phyloP scores from a whole-genome alignment of 2,329 filamentous ascomycete genomes.

The Claviceps pusilla region DNA sequence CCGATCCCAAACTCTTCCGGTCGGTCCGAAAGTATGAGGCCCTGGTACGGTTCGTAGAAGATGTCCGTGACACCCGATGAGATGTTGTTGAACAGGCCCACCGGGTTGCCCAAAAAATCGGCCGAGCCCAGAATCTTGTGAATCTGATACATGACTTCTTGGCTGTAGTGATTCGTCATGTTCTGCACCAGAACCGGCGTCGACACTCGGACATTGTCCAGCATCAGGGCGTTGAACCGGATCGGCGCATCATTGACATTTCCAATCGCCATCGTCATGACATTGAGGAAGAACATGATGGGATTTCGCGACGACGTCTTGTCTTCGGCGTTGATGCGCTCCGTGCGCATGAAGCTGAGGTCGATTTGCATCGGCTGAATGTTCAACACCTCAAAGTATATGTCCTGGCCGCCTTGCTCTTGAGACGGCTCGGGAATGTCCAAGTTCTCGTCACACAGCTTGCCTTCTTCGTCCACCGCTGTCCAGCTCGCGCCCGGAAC shows the following conservation, averaged over 20 bases:
- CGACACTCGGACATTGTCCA: slow-evolving; percentile 90
- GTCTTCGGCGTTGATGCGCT: slow-evolving; percentile 90
- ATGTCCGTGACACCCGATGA: slow-evolving; percentile 94
- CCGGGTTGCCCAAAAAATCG: slow-evolving; percentile 93
- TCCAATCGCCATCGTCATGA: slow-evolving; percentile 97
- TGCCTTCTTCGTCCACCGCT: slow-evolving; percentile 54
- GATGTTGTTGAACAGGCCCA: slow-evolving; percentile 95
- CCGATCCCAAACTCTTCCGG: slow-evolving; percentile 90
- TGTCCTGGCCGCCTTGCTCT: slow-evolving; percentile 73
- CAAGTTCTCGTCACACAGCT: slow-evolving; percentile 74
- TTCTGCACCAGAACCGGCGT: slow-evolving; percentile 70
- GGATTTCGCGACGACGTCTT: slow-evolving; percentile 83
- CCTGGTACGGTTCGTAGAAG: slow-evolving; percentile 98
- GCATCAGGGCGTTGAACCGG: slow-evolving; percentile 78
- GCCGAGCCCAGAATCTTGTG: slow-evolving; percentile 95
- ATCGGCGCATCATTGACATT: slow-evolving; percentile 98
- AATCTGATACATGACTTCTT: slow-evolving; percentile 88
- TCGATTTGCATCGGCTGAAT: slow-evolving; percentile 97
- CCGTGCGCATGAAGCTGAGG: slow-evolving; percentile 90
- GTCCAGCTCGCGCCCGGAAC: slow-evolving; percentile 77
- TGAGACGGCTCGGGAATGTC: slow-evolving; percentile 86
- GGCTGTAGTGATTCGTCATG: slow-evolving; percentile 87
- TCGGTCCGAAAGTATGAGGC: slow-evolving; percentile 86
- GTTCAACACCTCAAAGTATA: slow-evolving; percentile 95
- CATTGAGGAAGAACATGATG: slow-evolving; percentile 96